These are phyloP conservation scores for Psilocybe mexicana DNA, from an alignment of 1,284 basidiomycete species.

Conservation along the genomic window DNA sequence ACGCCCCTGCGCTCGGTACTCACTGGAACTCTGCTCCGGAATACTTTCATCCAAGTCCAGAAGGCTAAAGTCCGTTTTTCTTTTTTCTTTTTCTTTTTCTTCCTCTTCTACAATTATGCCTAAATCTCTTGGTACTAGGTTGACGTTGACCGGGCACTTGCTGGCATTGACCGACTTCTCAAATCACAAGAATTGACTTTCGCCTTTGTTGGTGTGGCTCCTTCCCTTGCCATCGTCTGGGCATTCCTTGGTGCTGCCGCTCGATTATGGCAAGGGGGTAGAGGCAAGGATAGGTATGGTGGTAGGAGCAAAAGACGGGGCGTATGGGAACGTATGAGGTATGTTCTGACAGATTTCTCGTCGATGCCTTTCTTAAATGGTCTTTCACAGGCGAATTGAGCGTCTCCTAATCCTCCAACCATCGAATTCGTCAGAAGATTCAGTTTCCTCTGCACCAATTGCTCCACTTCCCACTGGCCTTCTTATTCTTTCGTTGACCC, in stretches of 20 bases:
- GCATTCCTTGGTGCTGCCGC: constrained; percentile 57
- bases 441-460: constrained; percentile 27
- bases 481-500: constrained; percentile 71
- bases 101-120: constrained; percentile 1
- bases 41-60: constrained; percentile 91
- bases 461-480: constrained; percentile 69
- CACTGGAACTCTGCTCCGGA: constrained; percentile 81
- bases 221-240: constrained; percentile 83
- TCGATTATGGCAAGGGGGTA: constrained; percentile 48
- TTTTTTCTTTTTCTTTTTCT: background rate
- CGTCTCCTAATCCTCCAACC: constrained; percentile 63
- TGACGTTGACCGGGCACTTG: constrained; percentile 86
- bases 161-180: constrained; percentile 89
- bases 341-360: constrained; percentile 17
- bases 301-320: constrained; percentile 46
- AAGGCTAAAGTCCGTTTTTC: constrained; percentile 81
- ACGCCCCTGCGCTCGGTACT: constrained; percentile 82
- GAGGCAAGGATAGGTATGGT: constrained; percentile 52
- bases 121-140: constrained; percentile 49
- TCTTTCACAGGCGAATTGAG: constrained; percentile 64
- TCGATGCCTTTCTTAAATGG: background rate
- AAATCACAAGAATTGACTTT: constrained; percentile 96
- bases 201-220: constrained; percentile 95
- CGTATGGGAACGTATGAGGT: constrained; percentile 70
- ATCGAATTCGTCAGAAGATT: constrained; percentile 12